These are phyloP conservation scores for Alternaria burnsii DNA, from an alignment of 2,329 filamentous ascomycete genomes.

Conservation along the genomic window DNA sequence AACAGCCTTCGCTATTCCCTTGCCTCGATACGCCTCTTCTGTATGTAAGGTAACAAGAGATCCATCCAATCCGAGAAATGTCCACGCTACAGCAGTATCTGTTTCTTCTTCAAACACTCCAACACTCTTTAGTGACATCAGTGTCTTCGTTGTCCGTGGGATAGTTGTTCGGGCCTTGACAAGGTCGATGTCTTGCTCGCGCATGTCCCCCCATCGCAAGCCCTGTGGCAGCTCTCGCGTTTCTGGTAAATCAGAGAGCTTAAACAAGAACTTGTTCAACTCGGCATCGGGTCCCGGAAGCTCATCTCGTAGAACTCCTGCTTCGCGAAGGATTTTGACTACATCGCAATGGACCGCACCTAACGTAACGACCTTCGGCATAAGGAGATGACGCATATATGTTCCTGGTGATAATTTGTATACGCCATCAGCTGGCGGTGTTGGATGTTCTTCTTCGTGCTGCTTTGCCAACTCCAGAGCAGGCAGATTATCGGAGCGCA, in stretches of 20 bases:
- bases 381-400: constrained; percentile 45
- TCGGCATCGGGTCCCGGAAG: constrained; percentile 42
- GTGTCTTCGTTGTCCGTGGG: constrained; percentile 60
- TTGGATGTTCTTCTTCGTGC: constrained; percentile 39
- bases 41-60: constrained; percentile 69
- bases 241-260: constrained; percentile 56
- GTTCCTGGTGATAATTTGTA: constrained; percentile 32
- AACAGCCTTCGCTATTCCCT: constrained; percentile 70
- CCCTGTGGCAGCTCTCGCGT: constrained; percentile 54
- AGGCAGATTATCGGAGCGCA: constrained; percentile 36
- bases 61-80: constrained; percentile 68
- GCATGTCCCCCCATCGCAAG: constrained; percentile 65
- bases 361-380: constrained; percentile 53
- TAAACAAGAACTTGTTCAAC: constrained; percentile 67
- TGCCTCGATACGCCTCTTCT: constrained; percentile 66
- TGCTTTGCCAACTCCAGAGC: constrained; percentile 39
- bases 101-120: constrained; percentile 55
- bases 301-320: constrained; percentile 37
- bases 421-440: constrained; percentile 26
- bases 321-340: constrained; percentile 31
- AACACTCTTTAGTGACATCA: constrained; percentile 52
- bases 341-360: constrained; percentile 54
- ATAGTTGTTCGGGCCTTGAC: constrained; percentile 61
- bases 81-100: constrained; percentile 69
- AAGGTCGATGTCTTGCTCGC: constrained; percentile 63